A percentile compares a stretch with the other conserved stretches of the same genome.
These are phyloP conservation scores for Fusarium humuli DNA, from an alignment of 2,329 filamentous ascomycete genomes.

Conservation along the genomic window DNA sequence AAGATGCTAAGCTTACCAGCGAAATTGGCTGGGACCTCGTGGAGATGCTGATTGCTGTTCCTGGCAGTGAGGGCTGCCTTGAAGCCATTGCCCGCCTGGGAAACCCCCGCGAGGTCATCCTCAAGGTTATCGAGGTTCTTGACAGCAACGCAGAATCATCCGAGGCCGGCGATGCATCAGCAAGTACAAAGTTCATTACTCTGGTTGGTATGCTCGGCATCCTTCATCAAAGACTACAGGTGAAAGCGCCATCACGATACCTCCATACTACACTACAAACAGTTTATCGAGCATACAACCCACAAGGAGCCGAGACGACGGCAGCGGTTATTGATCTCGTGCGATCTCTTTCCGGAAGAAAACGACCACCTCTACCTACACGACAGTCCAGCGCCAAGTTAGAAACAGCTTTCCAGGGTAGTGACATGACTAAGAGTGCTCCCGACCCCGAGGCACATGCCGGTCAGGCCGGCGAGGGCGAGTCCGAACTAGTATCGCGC, in stretches of 20 bases:
- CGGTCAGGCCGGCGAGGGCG: conserved; percentile 59
- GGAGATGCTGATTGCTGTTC: conserved; percentile 75
- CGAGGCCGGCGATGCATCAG: conserved; percentile 52
- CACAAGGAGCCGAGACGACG: conserved; percentile 73
- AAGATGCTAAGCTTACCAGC: conserved; percentile 74
- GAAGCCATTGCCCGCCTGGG: conserved; percentile 80
- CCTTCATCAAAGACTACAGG: conserved; percentile 79
- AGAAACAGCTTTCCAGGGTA: conserved; percentile 67
- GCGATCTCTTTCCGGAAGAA: conserved; percentile 74
- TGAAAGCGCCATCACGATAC: conserved; percentile 82
- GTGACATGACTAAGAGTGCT: conserved; percentile 65
- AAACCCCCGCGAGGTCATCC: conserved; percentile 83
- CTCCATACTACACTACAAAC: conserved; percentile 81
- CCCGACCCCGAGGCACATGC: conserved; percentile 69
- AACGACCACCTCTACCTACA: conserved; percentile 71
- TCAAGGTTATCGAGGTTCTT: conserved; percentile 82
- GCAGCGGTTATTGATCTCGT: conserved; percentile 77
- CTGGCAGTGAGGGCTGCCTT: conserved; percentile 76
- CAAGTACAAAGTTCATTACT: conserved; percentile 69
- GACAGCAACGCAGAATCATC: conserved; percentile 60
- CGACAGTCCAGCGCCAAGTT: conserved; percentile 69
- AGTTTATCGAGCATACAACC: conserved; percentile 74
- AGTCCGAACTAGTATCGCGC: conserved; percentile 70
- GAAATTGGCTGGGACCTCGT: conserved; percentile 89
- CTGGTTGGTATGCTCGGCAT: conserved; percentile 78